Base-by-base conservation (phyloP, 768 basidiomycete species). In the Rhizopogon rudus region DNA sequence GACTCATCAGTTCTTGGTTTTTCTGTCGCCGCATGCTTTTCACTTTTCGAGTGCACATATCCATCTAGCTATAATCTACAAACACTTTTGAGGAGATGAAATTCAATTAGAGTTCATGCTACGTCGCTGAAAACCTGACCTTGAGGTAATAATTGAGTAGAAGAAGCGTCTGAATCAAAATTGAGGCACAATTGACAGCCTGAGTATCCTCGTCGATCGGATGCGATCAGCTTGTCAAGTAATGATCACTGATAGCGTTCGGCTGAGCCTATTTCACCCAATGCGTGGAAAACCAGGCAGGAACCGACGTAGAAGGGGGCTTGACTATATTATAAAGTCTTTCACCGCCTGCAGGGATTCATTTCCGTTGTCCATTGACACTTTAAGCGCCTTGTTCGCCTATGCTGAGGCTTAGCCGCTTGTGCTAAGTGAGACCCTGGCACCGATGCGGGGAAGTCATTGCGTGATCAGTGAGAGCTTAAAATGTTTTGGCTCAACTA, bases 21-120 rank as follows among this genome's bases (percentile, higher is more conserved):
- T 60, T 33, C 50, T 55, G 58, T 60, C 42, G 54, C 49, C 56
- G 31, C 40, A 44, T 35, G 51, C 31, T 51, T 25, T 57, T 46
- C 10, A 50, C 42, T 61, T 57, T 45, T 42, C 56, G 62, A 56
- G 49, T 53, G 44, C 54, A 58, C 58, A 60, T 52, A 55, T 50
- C 7, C 45, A 54, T 43, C 51, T 59, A 53, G 52, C 55, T 39
- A 51, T 59, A 59, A 69, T 63, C 35, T 35, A 50, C 57, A 66
- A 61, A 55, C 55, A 53, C 59, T 56, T 33, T 35, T 49, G 46
- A 49, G 14, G 33, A 10, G 45, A 48, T 35, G 33, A 35, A 22
- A 37, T 49, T 49, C 48, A 49, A 49, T 49, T 37, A 49, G 35
- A 37, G 48, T 49, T 49, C 35, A 17, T 49, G 48, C 46, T 22